These are phyloP conservation scores for Tolypocladium pustulatum DNA, from an alignment of 2,329 filamentous ascomycete genomes.

Conservation along the genomic window DNA sequence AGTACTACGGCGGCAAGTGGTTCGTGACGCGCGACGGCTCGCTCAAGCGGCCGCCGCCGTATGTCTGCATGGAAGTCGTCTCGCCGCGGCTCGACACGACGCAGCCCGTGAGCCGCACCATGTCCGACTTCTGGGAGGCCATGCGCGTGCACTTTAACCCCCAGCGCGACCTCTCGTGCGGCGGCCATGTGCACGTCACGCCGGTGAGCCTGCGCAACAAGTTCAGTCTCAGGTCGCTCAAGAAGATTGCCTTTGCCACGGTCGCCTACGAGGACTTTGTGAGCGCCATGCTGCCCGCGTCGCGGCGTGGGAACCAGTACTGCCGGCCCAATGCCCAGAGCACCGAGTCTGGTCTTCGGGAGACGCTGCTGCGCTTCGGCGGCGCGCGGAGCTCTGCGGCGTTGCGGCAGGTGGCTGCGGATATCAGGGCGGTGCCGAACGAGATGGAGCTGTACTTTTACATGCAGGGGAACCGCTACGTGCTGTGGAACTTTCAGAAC, in stretches of 20 bases:
- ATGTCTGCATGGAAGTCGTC: constrained; percentile 30
- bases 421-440: constrained; percentile 13
- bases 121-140: constrained; percentile 29
- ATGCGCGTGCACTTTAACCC: constrained; percentile 30
- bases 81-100: constrained; percentile 26
- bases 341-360: constrained; percentile 17
- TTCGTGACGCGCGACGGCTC: constrained; percentile 29
- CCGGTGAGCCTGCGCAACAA: constrained; percentile 20
- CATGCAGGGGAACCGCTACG: constrained; percentile 28
- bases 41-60: constrained; percentile 23
- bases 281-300: constrained; percentile 17
- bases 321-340: constrained; percentile 22
- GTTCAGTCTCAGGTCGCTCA: constrained; percentile 23
- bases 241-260: constrained; percentile 25
- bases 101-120: constrained; percentile 18
- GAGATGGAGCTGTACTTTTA: constrained; percentile 23
- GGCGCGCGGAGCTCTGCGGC: constrained; percentile 13
- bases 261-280: constrained; percentile 24
- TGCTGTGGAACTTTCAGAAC: constrained; percentile 30
- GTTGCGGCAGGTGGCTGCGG: constrained; percentile 17
- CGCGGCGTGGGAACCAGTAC: constrained; percentile 24
- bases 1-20: constrained; percentile 31
- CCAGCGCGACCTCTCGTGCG: constrained; percentile 22
- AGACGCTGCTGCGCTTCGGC: constrained; percentile 17
- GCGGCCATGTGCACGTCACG: constrained; percentile 29